phyloP scores from a whole-genome alignment of 2,329 filamentous ascomycete genomes.

The Neonectria coccinea region DNA sequence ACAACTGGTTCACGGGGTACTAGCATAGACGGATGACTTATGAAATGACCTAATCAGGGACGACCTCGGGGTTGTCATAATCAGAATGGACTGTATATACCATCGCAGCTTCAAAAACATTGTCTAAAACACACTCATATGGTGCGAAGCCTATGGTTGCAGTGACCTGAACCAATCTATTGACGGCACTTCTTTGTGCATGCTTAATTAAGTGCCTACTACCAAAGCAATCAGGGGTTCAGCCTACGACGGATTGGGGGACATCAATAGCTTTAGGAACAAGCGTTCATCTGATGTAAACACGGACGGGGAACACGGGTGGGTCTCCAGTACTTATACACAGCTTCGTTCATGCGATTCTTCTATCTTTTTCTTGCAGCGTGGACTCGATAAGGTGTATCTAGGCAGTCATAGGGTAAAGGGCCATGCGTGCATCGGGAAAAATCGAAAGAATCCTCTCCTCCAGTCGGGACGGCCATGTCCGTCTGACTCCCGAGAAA shows the following conservation, averaged over 20 bases:
- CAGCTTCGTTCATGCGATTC: conserved; percentile 36
- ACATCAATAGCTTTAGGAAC: neutral
- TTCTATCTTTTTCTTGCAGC: conserved; percentile 41
- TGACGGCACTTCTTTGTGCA: too few relatives aligned
- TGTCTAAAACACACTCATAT: neutral
- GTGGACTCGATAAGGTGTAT: conserved; percentile 46
- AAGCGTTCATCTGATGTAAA: neutral
- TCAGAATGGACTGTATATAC: conserved; percentile 14
- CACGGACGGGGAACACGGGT: neutral
- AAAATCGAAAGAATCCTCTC: conserved; percentile 30
- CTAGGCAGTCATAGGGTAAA: conserved; percentile 41
- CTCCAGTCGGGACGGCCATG: conserved; percentile 24
- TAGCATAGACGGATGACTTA: conserved; percentile 23
- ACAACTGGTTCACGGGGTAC: neutral
- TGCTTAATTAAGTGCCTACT: too few relatives aligned
- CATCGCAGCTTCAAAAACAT: neutral
- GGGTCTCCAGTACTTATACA: neutral
- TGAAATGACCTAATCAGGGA: conserved; percentile 16
- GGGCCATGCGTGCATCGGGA: conserved; percentile 30
- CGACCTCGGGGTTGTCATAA: conserved; percentile 8
- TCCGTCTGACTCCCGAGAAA: conserved; percentile 32
- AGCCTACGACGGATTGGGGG: neutral
- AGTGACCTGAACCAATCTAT: neutral
- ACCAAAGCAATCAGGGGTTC: too few relatives aligned
- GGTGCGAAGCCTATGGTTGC: neutral